A percentile compares a stretch with the other conserved stretches of the same genome.
Conservation (phyloP, 148 eudicot species). For the Persicaria maculosa region DNA sequence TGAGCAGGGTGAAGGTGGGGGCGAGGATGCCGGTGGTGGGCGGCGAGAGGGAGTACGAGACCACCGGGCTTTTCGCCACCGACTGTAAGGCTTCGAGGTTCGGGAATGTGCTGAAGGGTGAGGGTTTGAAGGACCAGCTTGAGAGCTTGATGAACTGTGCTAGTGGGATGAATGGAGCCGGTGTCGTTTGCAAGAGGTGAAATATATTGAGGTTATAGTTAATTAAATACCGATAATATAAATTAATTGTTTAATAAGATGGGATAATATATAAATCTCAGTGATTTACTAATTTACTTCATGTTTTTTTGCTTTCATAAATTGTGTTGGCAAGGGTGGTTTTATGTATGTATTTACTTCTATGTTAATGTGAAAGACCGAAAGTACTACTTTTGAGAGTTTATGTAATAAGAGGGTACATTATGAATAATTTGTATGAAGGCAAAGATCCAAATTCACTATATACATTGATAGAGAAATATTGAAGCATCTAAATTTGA, state of each 20-base stretch:
- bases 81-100: conserved; percentile 38
- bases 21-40: conserved; percentile 37
- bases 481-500: too few relatives aligned
- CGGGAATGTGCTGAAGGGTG: neutral
- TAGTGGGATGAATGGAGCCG: conserved; percentile 37
- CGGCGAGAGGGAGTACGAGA: conserved; percentile 27
- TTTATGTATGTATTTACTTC: too few relatives aligned
- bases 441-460: too few relatives aligned
- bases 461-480: too few relatives aligned
- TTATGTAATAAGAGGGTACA: too few relatives aligned
- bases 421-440: too few relatives aligned
- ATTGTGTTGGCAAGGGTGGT: too few relatives aligned
- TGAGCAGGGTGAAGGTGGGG: conserved; percentile 32
- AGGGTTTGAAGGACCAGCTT: conserved; percentile 12
- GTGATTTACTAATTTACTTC: neutral
- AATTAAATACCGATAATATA: neutral
- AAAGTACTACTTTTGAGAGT: too few relatives aligned
- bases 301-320: too few relatives aligned
- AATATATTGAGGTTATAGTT: neutral
- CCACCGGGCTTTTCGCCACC: conserved; percentile 27
- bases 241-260: neutral
- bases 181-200: conserved; percentile 41
- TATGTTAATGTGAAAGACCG: too few relatives aligned
- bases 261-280: neutral
- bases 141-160: conserved; percentile 22